Evolutionary conservation across 139 green algal genomes (phyloP), one percentile per base, ranked within the genome.

Genomic region (Chlorella ohadii): DNA sequence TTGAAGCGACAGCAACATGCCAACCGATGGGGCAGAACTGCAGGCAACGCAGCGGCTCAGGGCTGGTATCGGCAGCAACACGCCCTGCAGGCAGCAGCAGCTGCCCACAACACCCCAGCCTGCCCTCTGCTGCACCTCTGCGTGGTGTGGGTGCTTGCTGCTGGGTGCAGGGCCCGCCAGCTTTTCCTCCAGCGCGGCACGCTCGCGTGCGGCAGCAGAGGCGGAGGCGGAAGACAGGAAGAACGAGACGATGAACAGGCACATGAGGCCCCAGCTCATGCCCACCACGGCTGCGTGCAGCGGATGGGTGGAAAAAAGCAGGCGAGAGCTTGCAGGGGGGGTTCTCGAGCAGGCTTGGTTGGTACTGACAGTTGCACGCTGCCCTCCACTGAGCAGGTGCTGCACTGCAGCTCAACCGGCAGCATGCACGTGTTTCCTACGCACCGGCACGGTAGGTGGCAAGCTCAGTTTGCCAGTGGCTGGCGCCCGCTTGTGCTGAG

Each of bases 271-370:
- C 76, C 76, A 82, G 76, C 59, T 72, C 19, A 82, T 5, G 36
- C 23, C 76, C 76, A 82, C 36, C 57, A 82, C 76, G 23, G 57
- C 76, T 82, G 76, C 31, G 63, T 28, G 63, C 27, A 19, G 27
- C 31, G 63, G 28, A 19, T 13, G 25, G 63, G 27, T 28, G 27
- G 63, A 28, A 31, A 68, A 6, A 2, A 31, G 33, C 47, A 78
- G 27, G 27, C 1, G 39, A 1, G 33, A 34, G 15, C 27, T 55
- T 20, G 38, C 38, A 76, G n/a, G n/a, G n/a, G n/a, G n/a, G 11
- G 68, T 9, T 22, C 56, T 34, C 67, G 38, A 64, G 72, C 72
- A 25, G 28, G 44, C 39, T 5, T 19, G 63, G 4, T 13, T 31
- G 28, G 13, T 2, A n/a, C n/a, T n/a, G n/a, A n/a, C n/a, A n/a